Base-by-base conservation (phyloP, 176 grass and related monocot genomes). In the Oryza glaberrima region DNA sequence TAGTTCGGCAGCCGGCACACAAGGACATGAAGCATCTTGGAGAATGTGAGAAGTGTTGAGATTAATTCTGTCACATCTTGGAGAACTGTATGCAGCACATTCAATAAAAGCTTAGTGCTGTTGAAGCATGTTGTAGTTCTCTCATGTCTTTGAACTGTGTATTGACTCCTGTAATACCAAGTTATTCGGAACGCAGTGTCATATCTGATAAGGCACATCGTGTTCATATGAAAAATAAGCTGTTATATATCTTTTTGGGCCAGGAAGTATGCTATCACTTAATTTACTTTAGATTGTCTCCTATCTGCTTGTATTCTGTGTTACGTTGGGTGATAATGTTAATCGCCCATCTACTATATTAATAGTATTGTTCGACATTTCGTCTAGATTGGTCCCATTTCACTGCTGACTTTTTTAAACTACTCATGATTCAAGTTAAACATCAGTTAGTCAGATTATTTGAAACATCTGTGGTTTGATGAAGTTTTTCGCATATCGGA, bases 71-170 rank as follows among this genome's bases (percentile, higher is more conserved):
- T 78, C 72, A 85, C 81, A 38, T 84, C 61, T 69, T 61, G 35
- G 60, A 75, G 47, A 74, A 88, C 4, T 58, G 34, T 68, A 19
- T 51, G 69, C 28, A 23, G 41, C 66, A 32, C 70, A 30, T 77
- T 65, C 52, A 77, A 54, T 86, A 90, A 88, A 90, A 88, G 34
- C 12, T 81, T 81, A 66, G 72, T 49, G 48, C 13, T 58, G 52
- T 66, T 66, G 52, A 72, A 66, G 44, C 3, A 10, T 81, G 2
- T 32, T 80, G 36, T 65, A 41, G 51, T 72, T 66, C 16, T 23
- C 58, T 63, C 20, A 23, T 63, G 58, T 23, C 58, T 63, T 63
- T 23, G n/a, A 11, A n/a, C n/a, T 23, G n/a, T 63, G n/a, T 63
- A 23, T 63, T 23, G 58, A 23, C 7, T 63, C 58, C n/a, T 63